Evolutionary conservation across 257 asterid genomes (phyloP).

Genomic region (Avicennia marina): DNA sequence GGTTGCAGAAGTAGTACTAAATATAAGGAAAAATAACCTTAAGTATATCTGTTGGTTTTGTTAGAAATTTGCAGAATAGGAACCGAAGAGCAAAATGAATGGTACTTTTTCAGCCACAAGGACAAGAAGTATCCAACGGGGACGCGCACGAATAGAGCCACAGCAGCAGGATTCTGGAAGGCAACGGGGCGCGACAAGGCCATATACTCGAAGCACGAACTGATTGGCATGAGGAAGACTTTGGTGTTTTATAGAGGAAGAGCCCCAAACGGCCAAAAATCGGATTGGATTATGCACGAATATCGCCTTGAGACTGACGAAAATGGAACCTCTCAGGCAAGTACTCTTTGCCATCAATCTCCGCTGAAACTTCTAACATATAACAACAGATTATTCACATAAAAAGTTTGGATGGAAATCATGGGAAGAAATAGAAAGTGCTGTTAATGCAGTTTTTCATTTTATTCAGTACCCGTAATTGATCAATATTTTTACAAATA

Average conservation of each 20-base stretch:
- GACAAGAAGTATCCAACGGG: too few relatives aligned
- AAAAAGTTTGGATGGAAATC: too few relatives aligned
- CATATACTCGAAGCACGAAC: conserved; percentile 51
- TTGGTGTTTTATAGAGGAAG: conserved; percentile 74
- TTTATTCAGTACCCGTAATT: too few relatives aligned
- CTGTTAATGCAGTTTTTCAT: too few relatives aligned
- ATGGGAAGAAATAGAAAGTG: too few relatives aligned
- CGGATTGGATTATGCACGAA: conserved; percentile 88
- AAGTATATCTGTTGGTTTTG: background rate
- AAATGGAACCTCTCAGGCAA: conserved; percentile 68
- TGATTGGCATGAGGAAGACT: conserved; percentile 90
- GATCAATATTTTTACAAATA: too few relatives aligned
- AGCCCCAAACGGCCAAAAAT: conserved; percentile 82
- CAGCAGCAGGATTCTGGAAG: conserved; percentile 81
- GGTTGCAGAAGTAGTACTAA: too few relatives aligned
- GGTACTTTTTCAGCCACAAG: conserved; percentile 87
- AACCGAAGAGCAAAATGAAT: conserved; percentile 61
- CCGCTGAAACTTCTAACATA: too few relatives aligned
- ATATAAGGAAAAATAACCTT: too few relatives aligned
- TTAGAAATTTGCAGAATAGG: conserved; percentile 73
- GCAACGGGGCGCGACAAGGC: conserved; percentile 87
- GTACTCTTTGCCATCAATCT: background rate
- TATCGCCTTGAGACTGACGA: conserved; percentile 69
- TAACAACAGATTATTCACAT: too few relatives aligned
- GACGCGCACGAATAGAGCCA: conserved; percentile 73